Conservation (phyloP, 345 rosid species). For the Salix purpurea region DNA sequence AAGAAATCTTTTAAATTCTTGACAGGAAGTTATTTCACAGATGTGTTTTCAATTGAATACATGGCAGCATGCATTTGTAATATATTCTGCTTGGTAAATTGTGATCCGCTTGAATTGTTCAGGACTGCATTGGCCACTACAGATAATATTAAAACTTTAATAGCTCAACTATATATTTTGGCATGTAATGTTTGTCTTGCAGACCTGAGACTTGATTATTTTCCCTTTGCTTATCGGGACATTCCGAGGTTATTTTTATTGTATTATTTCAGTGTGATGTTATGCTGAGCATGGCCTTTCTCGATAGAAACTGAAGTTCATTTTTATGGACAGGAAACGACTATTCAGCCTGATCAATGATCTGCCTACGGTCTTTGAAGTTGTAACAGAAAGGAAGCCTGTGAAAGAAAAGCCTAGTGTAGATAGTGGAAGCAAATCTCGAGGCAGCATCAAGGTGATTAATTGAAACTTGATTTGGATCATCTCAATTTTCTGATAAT, state of each 20-base stretch:
- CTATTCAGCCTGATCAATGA: slow-evolving; percentile 88
- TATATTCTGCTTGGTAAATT: background rate
- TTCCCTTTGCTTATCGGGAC: background rate
- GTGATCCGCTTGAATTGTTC: background rate
- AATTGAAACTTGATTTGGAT: background rate
- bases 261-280: background rate
- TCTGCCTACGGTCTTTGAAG: slow-evolving; percentile 88
- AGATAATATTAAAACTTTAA: background rate
- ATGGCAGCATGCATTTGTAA: background rate
- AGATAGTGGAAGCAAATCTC: slow-evolving; percentile 84
- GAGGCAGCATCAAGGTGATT: slow-evolving; percentile 67
- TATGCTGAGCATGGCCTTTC: background rate
- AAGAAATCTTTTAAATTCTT: background rate
- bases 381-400: slow-evolving; percentile 85
- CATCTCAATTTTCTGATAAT: background rate
- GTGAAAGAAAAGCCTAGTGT: slow-evolving; percentile 77
- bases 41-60: background rate
- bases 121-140: background rate
- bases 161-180: background rate
- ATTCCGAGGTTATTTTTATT: background rate
- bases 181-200: background rate
- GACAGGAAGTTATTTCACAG: background rate
- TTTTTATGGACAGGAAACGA: slow-evolving; percentile 60
- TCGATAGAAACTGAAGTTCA: background rate
- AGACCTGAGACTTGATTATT: background rate